Evolutionary conservation across 805 yeast genomes (phyloP).

Genomic region (Candida michaelii): DNA sequence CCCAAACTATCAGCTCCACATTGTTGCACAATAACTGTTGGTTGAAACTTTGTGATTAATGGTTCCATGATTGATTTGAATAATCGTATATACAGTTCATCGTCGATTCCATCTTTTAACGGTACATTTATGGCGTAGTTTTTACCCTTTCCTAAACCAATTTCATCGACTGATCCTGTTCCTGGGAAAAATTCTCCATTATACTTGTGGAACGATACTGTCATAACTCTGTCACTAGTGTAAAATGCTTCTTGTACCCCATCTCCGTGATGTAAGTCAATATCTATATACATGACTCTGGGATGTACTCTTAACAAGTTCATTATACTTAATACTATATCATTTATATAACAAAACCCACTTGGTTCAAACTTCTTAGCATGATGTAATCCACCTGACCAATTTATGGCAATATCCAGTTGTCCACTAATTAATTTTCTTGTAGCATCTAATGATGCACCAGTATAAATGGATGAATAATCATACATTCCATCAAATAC

Average conservation of each 20-base stretch:
- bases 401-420: conserved; percentile 92
- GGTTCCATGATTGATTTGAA: conserved; percentile 88
- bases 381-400: conserved; percentile 97
- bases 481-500: conserved; percentile 94
- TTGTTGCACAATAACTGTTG: conserved; percentile 91
- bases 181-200: conserved; percentile 96
- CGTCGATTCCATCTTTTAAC: conserved; percentile 92
- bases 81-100: conserved; percentile 71
- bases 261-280: conserved; percentile 95
- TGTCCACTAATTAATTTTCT: conserved; percentile 80
- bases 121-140: conserved; percentile 91
- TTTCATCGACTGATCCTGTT: conserved; percentile 89
- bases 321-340: conserved; percentile 85
- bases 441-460: conserved; percentile 93
- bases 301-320: conserved; percentile 87
- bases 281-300: conserved; percentile 89
- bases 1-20: conserved; percentile 97
- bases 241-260: conserved; percentile 98
- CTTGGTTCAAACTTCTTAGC: conserved; percentile 93
- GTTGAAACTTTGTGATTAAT: conserved; percentile 87
- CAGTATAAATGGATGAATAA: conserved; percentile 84
- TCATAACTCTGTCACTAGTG: conserved; percentile 93
- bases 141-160: conserved; percentile 86
- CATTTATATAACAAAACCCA: conserved; percentile 94
- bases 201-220: conserved; percentile 92